Conservation (phyloP, 805 yeast genomes). For the Brettanomyces bruxellensis region DNA sequence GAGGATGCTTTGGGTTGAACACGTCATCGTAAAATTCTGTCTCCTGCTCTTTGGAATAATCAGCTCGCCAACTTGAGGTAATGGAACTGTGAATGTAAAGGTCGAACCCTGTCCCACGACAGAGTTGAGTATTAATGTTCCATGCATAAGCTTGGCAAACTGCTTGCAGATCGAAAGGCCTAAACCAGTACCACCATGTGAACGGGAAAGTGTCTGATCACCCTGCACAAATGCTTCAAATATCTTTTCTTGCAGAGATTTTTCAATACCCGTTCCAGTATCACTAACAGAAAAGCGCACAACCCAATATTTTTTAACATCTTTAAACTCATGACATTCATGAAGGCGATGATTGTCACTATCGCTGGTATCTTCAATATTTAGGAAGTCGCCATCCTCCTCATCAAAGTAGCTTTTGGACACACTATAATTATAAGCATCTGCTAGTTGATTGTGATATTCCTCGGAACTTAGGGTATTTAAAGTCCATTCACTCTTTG, state of each 20-base stretch:
- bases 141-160: conserved; percentile 79
- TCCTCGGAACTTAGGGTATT: conserved; percentile 20
- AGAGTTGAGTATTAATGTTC: conserved; percentile 68
- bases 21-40: conserved; percentile 53
- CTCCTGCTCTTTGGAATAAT: conserved; percentile 23
- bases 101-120: conserved; percentile 76
- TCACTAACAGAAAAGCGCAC: conserved; percentile 70
- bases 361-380: conserved; percentile 15
- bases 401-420: conserved; percentile 12
- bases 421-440: conserved; percentile 25
- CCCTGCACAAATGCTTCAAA: conserved; percentile 98
- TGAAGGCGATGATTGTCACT: conserved; percentile 8
- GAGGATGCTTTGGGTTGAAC: conserved; percentile 47
- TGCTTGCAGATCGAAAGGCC: conserved; percentile 88
- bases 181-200: conserved; percentile 93
- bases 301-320: conserved; percentile 41
- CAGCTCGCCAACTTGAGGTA: conserved; percentile 56
- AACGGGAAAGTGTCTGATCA: conserved; percentile 84
- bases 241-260: conserved; percentile 69
- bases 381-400: conserved; percentile 7
- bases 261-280: conserved; percentile 92
- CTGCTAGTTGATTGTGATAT: conserved; percentile 35
- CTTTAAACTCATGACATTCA: conserved; percentile 12
- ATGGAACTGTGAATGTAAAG: conserved; percentile 72
- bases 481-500: conserved; percentile 13